Base-by-base conservation (phyloP, 1,284 basidiomycete species). In the Cystobasidium slooffiae region DNA sequence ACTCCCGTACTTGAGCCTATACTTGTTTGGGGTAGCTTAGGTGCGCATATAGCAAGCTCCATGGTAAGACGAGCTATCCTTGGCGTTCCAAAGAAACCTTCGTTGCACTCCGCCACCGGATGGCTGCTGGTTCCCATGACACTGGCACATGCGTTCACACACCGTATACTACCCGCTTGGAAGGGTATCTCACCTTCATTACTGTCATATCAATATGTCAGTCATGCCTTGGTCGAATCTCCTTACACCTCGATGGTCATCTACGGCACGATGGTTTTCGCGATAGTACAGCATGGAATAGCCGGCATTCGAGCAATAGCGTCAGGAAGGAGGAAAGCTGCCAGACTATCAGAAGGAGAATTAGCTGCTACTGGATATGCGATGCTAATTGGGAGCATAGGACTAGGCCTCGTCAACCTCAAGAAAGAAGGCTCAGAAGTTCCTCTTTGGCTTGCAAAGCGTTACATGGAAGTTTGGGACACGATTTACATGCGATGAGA, bases 131-230 rank as follows among this genome's bases (percentile, higher is more conserved):
- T 80, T 20, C 78, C 78, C 1, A 55, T 79, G 24, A 56, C 77
- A 51, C 18, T 62, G 5, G 72, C 74, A 41, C 79, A 80, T 67
- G 52, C 62, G 37, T 76, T 70, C 53, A 46, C 78, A 1, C 79
- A 80, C 70, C 79, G 79, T 1, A 66, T 78, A 37, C 63, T 79
- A 14, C 79, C 79, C 18, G 75, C 75, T 22, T 75, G 72, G 62
- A 68, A 64, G 6, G 64, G 72, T 52, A 70, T 80, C 12, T 77
- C 79, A 14, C 78, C 79, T 20, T n/a, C 61, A 10, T 74, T 79
- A 63, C 72, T 80, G 63, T 75, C 69, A 47, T 80, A 79, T 75
- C 72, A 76, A 6, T 79, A 76, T 70, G 72, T 77, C 43, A 41
- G 75, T n/a, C 72, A 78, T 63, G 72, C 78, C 1, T 73, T 80